Base-by-base conservation (phyloP, 768 basidiomycete genomes). In the Calocera viscosa region DNA sequence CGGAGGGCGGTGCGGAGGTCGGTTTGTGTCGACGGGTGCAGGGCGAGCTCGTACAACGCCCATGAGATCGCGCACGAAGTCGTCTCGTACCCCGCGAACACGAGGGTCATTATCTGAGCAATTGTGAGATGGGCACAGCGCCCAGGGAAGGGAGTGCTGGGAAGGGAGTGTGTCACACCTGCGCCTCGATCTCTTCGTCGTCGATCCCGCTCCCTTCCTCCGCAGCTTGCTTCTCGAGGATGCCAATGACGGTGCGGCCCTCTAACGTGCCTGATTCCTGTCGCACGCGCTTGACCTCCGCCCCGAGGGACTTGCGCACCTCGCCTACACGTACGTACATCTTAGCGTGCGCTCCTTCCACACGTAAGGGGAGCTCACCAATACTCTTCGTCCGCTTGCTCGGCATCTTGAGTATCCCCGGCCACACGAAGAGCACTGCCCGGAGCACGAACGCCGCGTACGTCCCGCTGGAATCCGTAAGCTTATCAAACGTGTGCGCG, bases 1-100 rank as follows among this genome's bases (percentile, higher is more conserved):
- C 76, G 76, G 17, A 85, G 73, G 71, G 86, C 85, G 65, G 82
- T 79, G 2, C 88, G 82, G 19, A 90, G 79, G 49, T 79, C 74
- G 24, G 77, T 75, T 74, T 90, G 88, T 40, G 84, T 71, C 28
- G 79, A 73, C 0, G 79, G 78, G 71, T 86, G 74, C 26, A 74
- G 75, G 24, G 85, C 78, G 30, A 90, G 79, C 70, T 86, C 83
- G 69, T 87, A 87, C 12, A 88, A 74, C 49, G 83, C 77, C 87
- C 88, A 89, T n/a, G 74, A 71, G n/a, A 74, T 68, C 22, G 74
- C 71, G 17, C 75, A 77, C 7, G 75, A 76, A 14, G 76, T 75
- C 35, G 75, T 77, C 68, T 75, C 78, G 71, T 83, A 82, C 28
- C 79, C 83, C 71, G 75, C 77, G 30, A 80, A 79, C 78, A 66